Conservation (phyloP, 192 early-diverging fungal genomes). For the Coemansia sp. region DNA sequence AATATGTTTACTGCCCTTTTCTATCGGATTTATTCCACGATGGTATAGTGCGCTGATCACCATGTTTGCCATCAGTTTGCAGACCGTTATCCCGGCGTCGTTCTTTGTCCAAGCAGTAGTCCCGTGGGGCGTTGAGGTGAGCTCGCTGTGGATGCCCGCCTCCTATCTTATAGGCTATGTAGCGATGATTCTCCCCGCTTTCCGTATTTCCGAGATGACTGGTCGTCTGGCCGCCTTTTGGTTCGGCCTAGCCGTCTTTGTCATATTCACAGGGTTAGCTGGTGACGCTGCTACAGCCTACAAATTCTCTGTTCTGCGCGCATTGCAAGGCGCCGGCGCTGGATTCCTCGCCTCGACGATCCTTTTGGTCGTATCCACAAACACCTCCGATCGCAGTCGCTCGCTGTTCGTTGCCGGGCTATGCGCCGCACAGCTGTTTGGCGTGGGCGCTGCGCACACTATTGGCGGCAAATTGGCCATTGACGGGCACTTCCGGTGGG, state of each 20-base stretch:
- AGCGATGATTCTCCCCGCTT: conserved; percentile 31
- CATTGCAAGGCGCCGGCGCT: conserved; percentile 48
- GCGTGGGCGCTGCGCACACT: conserved; percentile 43
- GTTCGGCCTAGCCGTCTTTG: conserved; percentile 38
- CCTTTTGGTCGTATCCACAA: conserved; percentile 22
- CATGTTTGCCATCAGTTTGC: conserved; percentile 30
- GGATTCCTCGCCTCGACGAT: conserved; percentile 33
- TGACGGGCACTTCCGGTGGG: conserved; percentile 43
- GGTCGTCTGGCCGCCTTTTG: conserved; percentile 39
- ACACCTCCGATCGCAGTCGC: conserved; percentile 37
- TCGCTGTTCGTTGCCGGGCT: conserved; percentile 33
- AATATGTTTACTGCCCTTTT: neutral
- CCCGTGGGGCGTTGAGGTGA: conserved; percentile 45
- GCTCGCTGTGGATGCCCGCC: conserved; percentile 54
- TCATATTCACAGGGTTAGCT: conserved; percentile 35
- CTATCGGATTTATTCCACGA: neutral
- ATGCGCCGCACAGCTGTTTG: conserved; percentile 45
- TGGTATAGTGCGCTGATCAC: conserved; percentile 33
- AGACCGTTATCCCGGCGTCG: conserved; percentile 38
- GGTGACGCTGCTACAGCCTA: conserved; percentile 26
- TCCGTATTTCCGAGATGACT: conserved; percentile 33
- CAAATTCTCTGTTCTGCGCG: conserved; percentile 41
- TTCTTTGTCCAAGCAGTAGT: conserved; percentile 49
- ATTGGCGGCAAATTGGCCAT: conserved; percentile 47
- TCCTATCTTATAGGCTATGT: conserved; percentile 55